Base-by-base conservation (phyloP, 164 flowering plant species). In the Chloranthus sessilifolius region DNA sequence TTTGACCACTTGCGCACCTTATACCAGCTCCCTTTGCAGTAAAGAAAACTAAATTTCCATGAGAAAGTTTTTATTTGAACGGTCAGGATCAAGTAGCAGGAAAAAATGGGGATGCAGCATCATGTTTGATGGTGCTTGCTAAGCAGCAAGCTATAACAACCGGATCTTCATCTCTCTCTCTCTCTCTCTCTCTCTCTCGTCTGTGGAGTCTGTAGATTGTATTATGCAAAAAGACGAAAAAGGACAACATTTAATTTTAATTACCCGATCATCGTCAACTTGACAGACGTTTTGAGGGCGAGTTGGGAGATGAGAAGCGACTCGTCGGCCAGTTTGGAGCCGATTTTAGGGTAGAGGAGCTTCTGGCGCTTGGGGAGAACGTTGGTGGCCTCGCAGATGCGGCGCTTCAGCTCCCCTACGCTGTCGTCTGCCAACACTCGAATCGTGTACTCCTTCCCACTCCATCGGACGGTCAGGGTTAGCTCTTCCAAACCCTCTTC, bases 201-300 rank as follows among this genome's bases (percentile, higher is more conserved):
- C n/a, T n/a, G n/a, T n/a, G n/a, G n/a, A n/a, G n/a, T n/a, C n/a
- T n/a, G n/a, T n/a, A n/a, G n/a, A n/a, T n/a, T n/a, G n/a, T n/a
- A 14, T 5, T 7, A 11, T 41, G 14, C 21, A 20, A 33, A 24
- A 21, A 11, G 2, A 26, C 1, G 28, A 30, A 53, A 15, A 7
- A 23, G 50, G 22, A 2, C 2, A 53, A 9, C 16, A 6, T 24
- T 34, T 45, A 34, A 2, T 50, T 28, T 24, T 31, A 19, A 7
- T 40, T 51, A 92, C 99, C 99, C 99, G 31, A 94, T 77, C 99
- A 94, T 94, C 59, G 95, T 94, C 95, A 94, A 82, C 74, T 94
- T 94, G 61, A 88, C 57, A 20, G 95, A 78, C 22, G 99, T 43
- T 58, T 85, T 88, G 60, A 94, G 79, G 21, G 88, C 82, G 28